Percentiles rank a stretch among this genome's conserved stretches.
Evolutionary conservation across 805 yeast genomes (phyloP).

Genomic region (Wickerhamiella sergipiensis): DNA sequence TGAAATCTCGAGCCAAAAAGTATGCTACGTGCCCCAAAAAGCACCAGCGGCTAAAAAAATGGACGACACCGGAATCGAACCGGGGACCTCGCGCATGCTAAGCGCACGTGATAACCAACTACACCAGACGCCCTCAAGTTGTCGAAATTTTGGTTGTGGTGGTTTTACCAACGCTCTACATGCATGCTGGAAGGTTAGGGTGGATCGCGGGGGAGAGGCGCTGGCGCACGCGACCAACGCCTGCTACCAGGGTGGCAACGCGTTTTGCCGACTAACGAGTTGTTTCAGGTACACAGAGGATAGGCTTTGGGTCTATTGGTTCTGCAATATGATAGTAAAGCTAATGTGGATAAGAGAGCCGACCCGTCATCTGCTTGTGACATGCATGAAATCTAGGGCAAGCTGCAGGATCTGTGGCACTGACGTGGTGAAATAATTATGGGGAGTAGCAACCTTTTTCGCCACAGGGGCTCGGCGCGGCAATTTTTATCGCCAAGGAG

Average conservation of each 20-base stretch:
- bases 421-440: background rate
- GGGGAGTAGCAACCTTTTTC: background rate
- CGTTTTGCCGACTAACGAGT: no score
- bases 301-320: no score
- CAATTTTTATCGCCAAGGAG: no score
- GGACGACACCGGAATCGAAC: slow-evolving; percentile 20
- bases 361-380: no score
- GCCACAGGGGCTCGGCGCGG: no score
- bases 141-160: background rate
- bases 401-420: background rate
- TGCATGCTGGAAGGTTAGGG: background rate
- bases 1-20: no score
- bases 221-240: no score
- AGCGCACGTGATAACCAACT: slow-evolving; percentile 19
- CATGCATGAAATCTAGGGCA: background rate
- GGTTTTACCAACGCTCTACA: background rate
- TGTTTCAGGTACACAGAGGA: no score
- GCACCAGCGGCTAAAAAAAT: background rate
- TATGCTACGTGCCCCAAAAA: no score
- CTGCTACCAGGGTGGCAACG: no score
- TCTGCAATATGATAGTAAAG: no score
- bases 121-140: slow-evolving; percentile 17
- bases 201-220: background rate
- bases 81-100: slow-evolving; percentile 13
- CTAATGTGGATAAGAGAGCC: no score